Evolutionary conservation across 139 green algal species (phyloP).

Genomic region (Raphidocelis subcapitata): DNA sequence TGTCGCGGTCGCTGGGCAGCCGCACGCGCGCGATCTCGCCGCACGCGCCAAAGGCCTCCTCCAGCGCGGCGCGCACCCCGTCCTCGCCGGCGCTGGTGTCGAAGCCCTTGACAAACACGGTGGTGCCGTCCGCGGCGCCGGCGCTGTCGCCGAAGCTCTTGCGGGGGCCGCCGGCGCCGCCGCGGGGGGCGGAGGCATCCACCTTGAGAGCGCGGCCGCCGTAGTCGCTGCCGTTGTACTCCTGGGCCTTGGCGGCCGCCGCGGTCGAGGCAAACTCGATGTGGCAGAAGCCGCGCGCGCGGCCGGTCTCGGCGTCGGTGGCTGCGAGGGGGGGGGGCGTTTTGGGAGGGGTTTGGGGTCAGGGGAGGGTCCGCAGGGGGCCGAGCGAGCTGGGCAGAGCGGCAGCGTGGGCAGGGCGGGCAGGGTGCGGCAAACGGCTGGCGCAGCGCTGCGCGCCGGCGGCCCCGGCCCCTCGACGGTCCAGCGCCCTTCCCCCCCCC

Average conservation of each 20-base stretch:
- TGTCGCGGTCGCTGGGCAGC: constrained; percentile 69
- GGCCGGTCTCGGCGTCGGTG: constrained; percentile 54
- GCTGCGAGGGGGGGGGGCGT: constrained; percentile 19
- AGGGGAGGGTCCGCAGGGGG: too few relatives aligned
- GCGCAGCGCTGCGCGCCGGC: too few relatives aligned
- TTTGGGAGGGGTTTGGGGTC: too few relatives aligned
- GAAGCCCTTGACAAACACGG: constrained; percentile 79
- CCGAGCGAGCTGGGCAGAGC: too few relatives aligned
- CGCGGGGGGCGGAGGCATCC: constrained; percentile 27
- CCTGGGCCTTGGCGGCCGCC: constrained; percentile 47
- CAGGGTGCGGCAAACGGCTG: too few relatives aligned
- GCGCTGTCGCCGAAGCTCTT: constrained; percentile 4
- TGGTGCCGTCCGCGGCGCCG: constrained; percentile 38
- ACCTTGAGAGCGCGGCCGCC: constrained; percentile 61
- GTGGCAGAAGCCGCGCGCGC: constrained; percentile 65
- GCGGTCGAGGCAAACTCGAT: constrained; percentile 58
- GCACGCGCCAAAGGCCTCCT: constrained; percentile 60
- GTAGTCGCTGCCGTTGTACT: constrained; percentile 56
- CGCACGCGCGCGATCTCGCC: constrained; percentile 63
- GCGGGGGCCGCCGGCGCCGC: too few relatives aligned
- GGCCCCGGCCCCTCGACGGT: too few relatives aligned
- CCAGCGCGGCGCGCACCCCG: constrained; percentile 54
- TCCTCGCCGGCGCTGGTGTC: constrained; percentile 66
- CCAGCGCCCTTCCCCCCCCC: too few relatives aligned
- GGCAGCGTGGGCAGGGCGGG: too few relatives aligned